A percentile compares a stretch with the other conserved stretches of the same genome.
Evolutionary conservation across 2,329 filamentous ascomycete species (phyloP).

Genomic region (Cordyceps cateniannulata): DNA sequence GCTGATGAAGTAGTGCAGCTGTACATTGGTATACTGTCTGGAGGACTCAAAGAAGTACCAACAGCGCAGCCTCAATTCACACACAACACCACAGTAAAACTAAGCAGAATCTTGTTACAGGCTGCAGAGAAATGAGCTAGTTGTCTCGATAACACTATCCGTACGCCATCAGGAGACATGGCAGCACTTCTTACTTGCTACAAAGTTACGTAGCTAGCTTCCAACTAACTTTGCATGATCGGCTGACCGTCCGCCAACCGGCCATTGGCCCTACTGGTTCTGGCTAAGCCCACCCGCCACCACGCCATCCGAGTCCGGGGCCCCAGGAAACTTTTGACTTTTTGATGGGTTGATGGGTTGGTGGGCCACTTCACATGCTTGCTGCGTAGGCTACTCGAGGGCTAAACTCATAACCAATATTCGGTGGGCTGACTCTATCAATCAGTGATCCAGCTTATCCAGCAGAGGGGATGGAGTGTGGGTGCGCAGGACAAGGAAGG

Average conservation of each 20-base stretch:
- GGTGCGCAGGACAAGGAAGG: neutral
- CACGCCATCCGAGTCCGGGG: neutral
- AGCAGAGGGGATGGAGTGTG: neutral
- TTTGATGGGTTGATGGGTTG: neutral
- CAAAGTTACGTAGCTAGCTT: too few species aligned
- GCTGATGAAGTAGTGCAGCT: too few species aligned
- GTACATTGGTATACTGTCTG: too few species aligned
- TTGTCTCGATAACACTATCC: too few species aligned
- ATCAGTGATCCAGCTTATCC: too few species aligned
- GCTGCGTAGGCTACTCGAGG: neutral
- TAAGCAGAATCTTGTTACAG: too few species aligned
- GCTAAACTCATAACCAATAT: neutral
- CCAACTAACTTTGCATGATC: neutral
- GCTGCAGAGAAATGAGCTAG: too few species aligned
- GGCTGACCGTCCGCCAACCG: constrained; percentile 1
- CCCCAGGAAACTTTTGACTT: neutral
- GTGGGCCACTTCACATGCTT: constrained; percentile 1
- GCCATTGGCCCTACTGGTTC: neutral
- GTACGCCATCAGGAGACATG: too few species aligned
- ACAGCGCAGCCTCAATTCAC: too few species aligned
- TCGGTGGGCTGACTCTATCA: neutral
- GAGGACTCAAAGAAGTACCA: too few species aligned
- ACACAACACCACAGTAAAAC: too few species aligned
- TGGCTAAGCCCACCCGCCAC: neutral
- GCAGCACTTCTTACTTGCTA: too few species aligned